phyloP scores from a whole-genome alignment of 306 rosid genomes.

The Vigna unguiculata region DNA sequence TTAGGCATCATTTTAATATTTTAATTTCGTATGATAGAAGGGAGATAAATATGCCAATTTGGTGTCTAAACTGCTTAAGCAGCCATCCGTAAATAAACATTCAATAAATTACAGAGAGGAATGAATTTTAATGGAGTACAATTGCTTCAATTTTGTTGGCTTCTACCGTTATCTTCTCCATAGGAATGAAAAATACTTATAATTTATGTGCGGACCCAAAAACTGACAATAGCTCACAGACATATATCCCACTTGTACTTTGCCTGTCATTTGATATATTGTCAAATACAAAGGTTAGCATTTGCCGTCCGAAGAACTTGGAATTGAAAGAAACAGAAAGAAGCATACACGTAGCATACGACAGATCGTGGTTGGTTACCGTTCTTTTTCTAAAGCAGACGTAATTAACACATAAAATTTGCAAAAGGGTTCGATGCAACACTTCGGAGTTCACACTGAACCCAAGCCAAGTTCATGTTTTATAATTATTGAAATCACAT shows the following conservation, averaged over 20 bases:
- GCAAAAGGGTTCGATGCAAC: slow-evolving; percentile 16
- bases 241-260: slow-evolving; percentile 2
- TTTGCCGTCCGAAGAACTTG: slow-evolving; percentile 42
- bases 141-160: slow-evolving; percentile 12
- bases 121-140: too few relatives aligned
- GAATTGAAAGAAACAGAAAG: slow-evolving; percentile 21
- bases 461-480: not conserved
- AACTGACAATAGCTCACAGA: not conserved
- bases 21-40: too few relatives aligned
- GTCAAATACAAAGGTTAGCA: not conserved
- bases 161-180: slow-evolving; percentile 31
- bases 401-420: not conserved
- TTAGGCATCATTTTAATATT: too few relatives aligned
- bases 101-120: too few relatives aligned
- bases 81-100: too few relatives aligned
- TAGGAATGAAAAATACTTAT: not conserved
- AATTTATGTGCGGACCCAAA: not conserved
- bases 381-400: slow-evolving; percentile 33
- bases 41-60: too few relatives aligned
- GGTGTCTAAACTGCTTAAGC: too few relatives aligned
- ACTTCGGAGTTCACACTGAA: slow-evolving; percentile 15
- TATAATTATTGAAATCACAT: not conserved
- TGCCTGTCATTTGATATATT: not conserved
- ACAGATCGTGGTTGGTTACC: slow-evolving; percentile 1
- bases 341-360: not conserved